These are phyloP conservation scores for Salvia sclarea DNA, from an alignment of 305 asterid species.

Conservation along the genomic window DNA sequence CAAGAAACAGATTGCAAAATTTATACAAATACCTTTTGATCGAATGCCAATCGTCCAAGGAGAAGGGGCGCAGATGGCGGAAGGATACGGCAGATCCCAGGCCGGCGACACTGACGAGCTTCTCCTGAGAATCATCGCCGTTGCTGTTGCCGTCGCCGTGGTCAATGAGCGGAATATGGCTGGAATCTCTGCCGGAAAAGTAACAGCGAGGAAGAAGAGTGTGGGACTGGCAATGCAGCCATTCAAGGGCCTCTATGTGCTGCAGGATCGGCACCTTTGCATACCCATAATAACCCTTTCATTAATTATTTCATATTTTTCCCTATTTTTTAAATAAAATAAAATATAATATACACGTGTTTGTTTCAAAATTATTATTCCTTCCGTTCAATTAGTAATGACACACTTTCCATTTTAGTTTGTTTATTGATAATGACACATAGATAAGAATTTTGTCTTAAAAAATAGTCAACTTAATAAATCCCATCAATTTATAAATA, in stretches of 20 bases:
- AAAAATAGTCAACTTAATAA: too few species aligned
- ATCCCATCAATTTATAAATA: too few species aligned
- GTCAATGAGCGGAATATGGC: constrained; percentile 32
- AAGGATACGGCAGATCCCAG: constrained; percentile 89
- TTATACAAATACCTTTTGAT: constrained; percentile 58
- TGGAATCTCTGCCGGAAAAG: constrained; percentile 75
- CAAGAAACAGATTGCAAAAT: neutral
- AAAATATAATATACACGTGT: too few species aligned
- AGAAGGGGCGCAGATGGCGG: constrained; percentile 66
- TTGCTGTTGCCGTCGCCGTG: constrained; percentile 29
- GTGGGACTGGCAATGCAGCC: constrained; percentile 78
- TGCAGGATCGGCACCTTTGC: constrained; percentile 73
- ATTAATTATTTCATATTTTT: neutral
- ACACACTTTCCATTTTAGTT: too few species aligned
- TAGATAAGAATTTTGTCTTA: too few species aligned
- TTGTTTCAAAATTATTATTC: too few species aligned
- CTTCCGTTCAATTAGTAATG: too few species aligned
- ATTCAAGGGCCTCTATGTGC: constrained; percentile 68
- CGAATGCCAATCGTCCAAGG: constrained; percentile 72
- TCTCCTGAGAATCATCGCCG: constrained; percentile 33
- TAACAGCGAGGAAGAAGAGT: constrained; percentile 69
- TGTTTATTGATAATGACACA: too few species aligned
- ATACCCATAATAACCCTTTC: neutral
- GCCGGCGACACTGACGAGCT: constrained; percentile 83
- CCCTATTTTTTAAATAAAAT: neutral